Base-by-base conservation (phyloP, 306 rosid genomes). In the Morella rubra region DNA sequence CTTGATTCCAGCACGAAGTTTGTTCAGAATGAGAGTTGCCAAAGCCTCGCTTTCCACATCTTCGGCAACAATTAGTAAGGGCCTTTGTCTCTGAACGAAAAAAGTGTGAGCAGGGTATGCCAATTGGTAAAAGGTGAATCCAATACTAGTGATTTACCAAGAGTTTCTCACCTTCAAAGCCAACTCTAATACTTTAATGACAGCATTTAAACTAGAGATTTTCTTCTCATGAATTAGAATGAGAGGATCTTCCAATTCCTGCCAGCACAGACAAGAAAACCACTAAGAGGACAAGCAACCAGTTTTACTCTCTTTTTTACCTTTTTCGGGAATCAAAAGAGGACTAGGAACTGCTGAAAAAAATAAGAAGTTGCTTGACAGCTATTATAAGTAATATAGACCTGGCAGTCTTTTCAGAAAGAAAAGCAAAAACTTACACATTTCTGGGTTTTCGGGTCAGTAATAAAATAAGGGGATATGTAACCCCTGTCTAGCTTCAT, bases 1-100 rank as follows among this genome's bases (percentile, higher is more conserved):
- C 98, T 95, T 95, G 74, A 95, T 88, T 68, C 98, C 97, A 55
- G 97, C 98, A n/a, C 97, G 98, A 50, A 92, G 94, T 90, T 95
- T 95, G 71, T 95, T 95, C 46, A 95, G 77, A 66, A 95, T 87
- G 16, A 95, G 95, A 61, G 93, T 92, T 58, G 97, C 97, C 61
- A 95, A 75, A 13, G 96, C 96, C 53, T 95, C 98, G 80, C 95
- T 92, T 84, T 95, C 98, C 56, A 95, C 88, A 81, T 95, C 98
- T 85, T 95, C 98, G 0, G 98, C 58, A 42, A 95, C 91, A 74
- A 95, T 92, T 77, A 95, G 83, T 49, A 95, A 81, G 18, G 98
- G 93, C 76, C 90, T 90, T 87, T 95, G 97, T 74, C 78, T 88
- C 98, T 95, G 91, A 73, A 66, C 62, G 76, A 7, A 37, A 10